Evolutionary conservation across 176 grass and related monocot genomes (phyloP).

Genomic region (Eremochloa ophiuroides): DNA sequence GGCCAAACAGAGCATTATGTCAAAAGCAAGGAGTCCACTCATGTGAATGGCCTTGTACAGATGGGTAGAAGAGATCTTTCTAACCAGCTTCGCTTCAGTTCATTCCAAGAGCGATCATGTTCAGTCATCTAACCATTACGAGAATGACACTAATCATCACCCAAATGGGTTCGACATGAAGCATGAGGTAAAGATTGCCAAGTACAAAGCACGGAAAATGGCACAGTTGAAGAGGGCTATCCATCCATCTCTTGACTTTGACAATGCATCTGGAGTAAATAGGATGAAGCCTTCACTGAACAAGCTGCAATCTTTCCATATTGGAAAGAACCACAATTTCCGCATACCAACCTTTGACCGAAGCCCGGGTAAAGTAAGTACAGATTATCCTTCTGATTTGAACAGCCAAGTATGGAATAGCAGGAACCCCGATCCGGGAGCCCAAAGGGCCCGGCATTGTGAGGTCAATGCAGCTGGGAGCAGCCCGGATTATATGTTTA

Average conservation of each 20-base stretch:
- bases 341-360: constrained; percentile 34
- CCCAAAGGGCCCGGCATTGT: constrained; percentile 38
- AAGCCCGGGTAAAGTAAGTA: constrained; percentile 21
- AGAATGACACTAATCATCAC: constrained; percentile 22
- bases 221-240: constrained; percentile 44
- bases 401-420: background rate
- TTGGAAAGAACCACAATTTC: constrained; percentile 73
- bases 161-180: constrained; percentile 30
- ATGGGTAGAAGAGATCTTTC: constrained; percentile 29
- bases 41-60: constrained; percentile 36
- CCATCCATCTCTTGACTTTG: constrained; percentile 53
- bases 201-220: constrained; percentile 42
- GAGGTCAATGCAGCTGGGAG: constrained; percentile 17
- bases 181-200: constrained; percentile 47
- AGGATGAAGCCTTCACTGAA: constrained; percentile 34
- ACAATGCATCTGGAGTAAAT: constrained; percentile 22
- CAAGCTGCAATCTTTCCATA: constrained; percentile 77
- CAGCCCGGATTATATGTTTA: constrained; percentile 28
- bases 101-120: constrained; percentile 40
- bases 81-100: constrained; percentile 38
- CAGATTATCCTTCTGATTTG: background rate
- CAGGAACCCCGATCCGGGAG: constrained; percentile 21
- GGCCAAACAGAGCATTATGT: constrained; percentile 25
- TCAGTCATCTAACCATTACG: constrained; percentile 22
- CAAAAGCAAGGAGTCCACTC: constrained; percentile 31